Base-by-base conservation (phyloP, 2,329 filamentous ascomycete genomes). In the Nemania serpens region DNA sequence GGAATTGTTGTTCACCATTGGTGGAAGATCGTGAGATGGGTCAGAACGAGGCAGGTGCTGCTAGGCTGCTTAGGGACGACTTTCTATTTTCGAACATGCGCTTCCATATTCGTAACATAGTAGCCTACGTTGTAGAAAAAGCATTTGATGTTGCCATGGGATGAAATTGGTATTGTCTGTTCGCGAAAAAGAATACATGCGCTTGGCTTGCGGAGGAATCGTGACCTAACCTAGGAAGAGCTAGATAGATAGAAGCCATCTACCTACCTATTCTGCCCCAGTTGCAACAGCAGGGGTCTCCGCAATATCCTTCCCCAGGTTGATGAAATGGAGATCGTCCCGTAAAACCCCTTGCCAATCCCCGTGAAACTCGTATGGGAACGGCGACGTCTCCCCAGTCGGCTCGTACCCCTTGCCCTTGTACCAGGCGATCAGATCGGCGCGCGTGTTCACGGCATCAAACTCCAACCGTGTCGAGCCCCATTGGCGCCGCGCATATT, bases 371-470 rank as follows among this genome's bases (percentile, higher is more conserved):
- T 67, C 69, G 42, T 78, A 79, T 0, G 81, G 80, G 49, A 82
- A 82, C 3, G 77, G 76, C 55, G 62, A 68, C 61, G 66, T 77
- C 69, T 76, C 73, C 5, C 75, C 77, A 4, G 77, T 79, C 54
- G 60, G 65, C 17, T 20, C 36, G 54, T 81, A 83, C 0, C 81
- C 81, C 20, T 77, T 67, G 5, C 79, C 69, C 7, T 73, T 47
- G 57, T 83, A 83, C 76, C 79, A 83, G 17, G 71, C 67, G 47
- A 82, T 77, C 46, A 83, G 68, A 68, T 82, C 80, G 0, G 71
- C 60, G 11, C 81, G 67, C 13, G 70, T 70, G 73, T 74, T 77
- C 34, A 83, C 77, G 39, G 81, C 81, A 7, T 61, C 67, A 76
- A 83, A 78, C 64, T 80, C 78, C 70, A 83, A 68, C 55, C 63